Conservation (phyloP, 495 filamentous ascomycete genomes). For the Hyaloscypha finlandica region DNA sequence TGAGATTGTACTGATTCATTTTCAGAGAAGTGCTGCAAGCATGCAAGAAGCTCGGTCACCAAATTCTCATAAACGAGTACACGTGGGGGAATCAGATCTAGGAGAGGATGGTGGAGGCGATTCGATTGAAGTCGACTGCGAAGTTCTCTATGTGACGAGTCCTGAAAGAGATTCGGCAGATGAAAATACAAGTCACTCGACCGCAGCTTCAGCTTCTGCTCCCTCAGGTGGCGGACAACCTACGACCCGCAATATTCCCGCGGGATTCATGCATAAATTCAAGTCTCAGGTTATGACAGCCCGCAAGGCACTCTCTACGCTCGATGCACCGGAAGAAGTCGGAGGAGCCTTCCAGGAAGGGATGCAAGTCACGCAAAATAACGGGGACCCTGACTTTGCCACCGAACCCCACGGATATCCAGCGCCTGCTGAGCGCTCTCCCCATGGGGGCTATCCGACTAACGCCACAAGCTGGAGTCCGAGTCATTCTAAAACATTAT, state of each 20-base stretch:
- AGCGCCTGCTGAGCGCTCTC: too few species aligned
- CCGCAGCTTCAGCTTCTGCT: background rate
- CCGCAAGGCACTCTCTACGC: background rate
- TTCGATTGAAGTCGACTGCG: constrained; percentile 7
- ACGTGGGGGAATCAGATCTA: background rate
- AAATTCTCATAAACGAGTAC: background rate
- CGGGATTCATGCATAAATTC: background rate
- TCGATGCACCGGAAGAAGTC: background rate
- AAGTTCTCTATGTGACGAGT: background rate
- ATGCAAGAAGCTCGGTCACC: constrained; percentile 1
- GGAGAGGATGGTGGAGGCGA: background rate
- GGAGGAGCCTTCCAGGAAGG: too few species aligned
- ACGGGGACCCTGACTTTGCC: too few species aligned
- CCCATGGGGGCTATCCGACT: too few species aligned
- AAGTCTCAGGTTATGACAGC: constrained; percentile 1
- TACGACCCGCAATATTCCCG: background rate
- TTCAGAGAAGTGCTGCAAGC: constrained; percentile 3
- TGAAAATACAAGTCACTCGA: background rate
- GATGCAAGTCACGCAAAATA: too few species aligned
- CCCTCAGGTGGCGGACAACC: background rate
- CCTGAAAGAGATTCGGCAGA: constrained; percentile 4
- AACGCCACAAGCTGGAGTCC: too few species aligned
- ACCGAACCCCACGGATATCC: too few species aligned
- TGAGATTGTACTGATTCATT: constrained; percentile 2
- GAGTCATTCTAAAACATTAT: too few species aligned